Evolutionary conservation across 495 filamentous ascomycete species (phyloP).

Genomic region (Amphirosellinia nigrospora): DNA sequence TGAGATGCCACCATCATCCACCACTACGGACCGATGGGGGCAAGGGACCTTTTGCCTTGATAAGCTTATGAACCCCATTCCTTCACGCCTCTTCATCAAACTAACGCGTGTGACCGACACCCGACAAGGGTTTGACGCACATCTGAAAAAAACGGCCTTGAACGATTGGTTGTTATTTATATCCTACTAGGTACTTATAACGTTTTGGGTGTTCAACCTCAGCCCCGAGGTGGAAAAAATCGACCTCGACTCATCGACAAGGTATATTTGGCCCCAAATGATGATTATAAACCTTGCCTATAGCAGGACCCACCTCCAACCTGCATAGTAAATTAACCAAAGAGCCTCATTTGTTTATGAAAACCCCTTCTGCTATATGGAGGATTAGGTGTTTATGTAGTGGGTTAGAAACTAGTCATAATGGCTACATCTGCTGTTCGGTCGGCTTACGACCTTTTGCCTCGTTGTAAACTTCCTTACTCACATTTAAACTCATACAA

Average conservation of each 20-base stretch:
- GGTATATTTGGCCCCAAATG: neutral
- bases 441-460: neutral
- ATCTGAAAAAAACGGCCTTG: neutral
- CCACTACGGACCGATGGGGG: neutral
- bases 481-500: neutral
- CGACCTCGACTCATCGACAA: neutral
- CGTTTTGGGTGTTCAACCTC: neutral
- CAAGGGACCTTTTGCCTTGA: neutral
- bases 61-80: neutral
- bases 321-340: neutral
- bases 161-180: conserved; percentile 11
- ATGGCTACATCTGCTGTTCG: neutral
- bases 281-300: neutral
- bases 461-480: neutral
- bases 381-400: neutral
- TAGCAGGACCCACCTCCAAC: neutral
- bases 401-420: neutral
- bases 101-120: neutral
- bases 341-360: neutral
- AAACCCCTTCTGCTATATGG: neutral
- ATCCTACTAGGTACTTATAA: neutral
- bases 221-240: neutral
- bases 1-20: neutral
- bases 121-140: neutral
- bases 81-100: conserved; percentile 4